Evolutionary conservation across 2,329 filamentous ascomycete genomes (phyloP), one percentile per base, ranked within the genome.

Genomic region (Monosporascus sp.): DNA sequence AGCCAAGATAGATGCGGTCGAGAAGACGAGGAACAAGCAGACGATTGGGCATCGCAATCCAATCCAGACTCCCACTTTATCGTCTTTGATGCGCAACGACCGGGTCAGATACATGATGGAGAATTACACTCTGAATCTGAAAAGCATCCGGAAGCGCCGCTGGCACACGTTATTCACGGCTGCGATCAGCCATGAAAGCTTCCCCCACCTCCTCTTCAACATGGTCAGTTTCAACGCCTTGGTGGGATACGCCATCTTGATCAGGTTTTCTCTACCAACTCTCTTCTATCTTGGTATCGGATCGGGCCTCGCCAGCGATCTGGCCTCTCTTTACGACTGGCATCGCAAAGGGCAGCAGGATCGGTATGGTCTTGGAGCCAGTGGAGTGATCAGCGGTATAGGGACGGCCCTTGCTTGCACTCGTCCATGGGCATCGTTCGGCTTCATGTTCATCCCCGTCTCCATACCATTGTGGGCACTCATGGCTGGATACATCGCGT

Each of bases 91-190:
- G 31, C 31, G 20, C 22, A 31, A 11, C 27, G 45, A 48, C n/a
- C 52, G 41, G n/a, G 9, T 35, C 38, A 39, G 38, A 8, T 35
- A 57, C 48, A 59, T 63, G 55, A n/a, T n/a, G 17, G 53, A 60
- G 14, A 54, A 62, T 54, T 63, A 51, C 53, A 58, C 58, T 18
- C 49, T 64, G 37, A 58, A 50, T 25, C 49, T 39, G 6, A 47
- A 44, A 17, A 64, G 62, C 46, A 4, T 63, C 14, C 47, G 43
- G 31, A 53, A 61, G 25, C 60, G 61, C 52, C 61, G 61, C 41
- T 63, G 56, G 55, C 56, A 58, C 52, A 64, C 62, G 14, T 17
- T 62, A 20, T 24, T 64, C 38, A 60, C 61, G 9, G 49, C 51
- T 20, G 57, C 60, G 27, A 51, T 62, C 48, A 63, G 60, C 53